Percentiles rank a stretch among this genome's conserved stretches.
phyloP scores from a whole-genome alignment of 306 rosid genomes.

The Trichosanthes cucumerina region DNA sequence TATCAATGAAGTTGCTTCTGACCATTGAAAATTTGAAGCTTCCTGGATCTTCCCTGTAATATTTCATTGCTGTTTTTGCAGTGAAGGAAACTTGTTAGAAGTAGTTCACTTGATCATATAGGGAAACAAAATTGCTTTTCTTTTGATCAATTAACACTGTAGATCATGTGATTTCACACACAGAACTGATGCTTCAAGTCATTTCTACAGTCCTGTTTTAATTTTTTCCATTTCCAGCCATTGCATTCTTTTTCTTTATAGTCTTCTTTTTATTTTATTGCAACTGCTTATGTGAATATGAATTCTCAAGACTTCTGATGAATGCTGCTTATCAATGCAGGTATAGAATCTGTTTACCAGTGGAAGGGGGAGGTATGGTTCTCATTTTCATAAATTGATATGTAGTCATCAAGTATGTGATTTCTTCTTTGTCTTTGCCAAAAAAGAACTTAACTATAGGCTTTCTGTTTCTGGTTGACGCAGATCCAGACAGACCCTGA shows the following conservation, averaged over 20 bases:
- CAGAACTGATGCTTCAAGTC: not conserved
- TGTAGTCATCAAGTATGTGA: not conserved
- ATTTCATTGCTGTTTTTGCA: not conserved
- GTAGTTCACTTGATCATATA: not conserved
- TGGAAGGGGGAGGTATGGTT: conserved; percentile 88
- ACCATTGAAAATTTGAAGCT: not conserved
- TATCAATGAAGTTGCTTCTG: not conserved
- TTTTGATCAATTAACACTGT: not conserved
- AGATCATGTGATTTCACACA: not conserved
- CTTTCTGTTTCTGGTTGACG: conserved; percentile 17
- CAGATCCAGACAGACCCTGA: conserved; percentile 76
- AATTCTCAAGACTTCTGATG: conserved; percentile 2
- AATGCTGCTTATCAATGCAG: conserved; percentile 33
- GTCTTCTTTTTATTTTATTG: not conserved
- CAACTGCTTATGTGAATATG: not conserved
- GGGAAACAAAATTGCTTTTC: not conserved
- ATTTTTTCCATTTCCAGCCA: not conserved
- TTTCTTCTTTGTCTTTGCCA: not conserved
- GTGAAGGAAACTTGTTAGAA: not conserved
- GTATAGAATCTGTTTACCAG: conserved; percentile 70
- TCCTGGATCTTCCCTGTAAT: conserved; percentile 2
- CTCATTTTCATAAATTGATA: not conserved
- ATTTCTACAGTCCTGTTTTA: not conserved
- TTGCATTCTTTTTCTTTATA: not conserved
- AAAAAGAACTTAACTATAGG: not conserved